Base-by-base conservation (phyloP, 2,329 filamentous ascomycete species). In the Coniochaeta sp. region DNA sequence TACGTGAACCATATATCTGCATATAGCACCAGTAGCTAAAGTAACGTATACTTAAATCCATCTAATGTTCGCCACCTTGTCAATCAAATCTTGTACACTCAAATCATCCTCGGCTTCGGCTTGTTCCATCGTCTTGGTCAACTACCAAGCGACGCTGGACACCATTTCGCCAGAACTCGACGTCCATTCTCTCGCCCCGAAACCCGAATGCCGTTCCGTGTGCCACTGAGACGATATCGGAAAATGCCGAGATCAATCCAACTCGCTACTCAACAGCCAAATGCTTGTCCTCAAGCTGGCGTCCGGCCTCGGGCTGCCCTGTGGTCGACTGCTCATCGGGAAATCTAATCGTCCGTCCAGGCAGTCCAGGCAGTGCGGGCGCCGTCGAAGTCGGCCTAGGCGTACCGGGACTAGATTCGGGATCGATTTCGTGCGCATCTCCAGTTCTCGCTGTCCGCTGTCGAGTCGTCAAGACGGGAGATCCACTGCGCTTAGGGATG, bases 291-390 rank as follows among this genome's bases (percentile, higher is more conserved):
- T 28, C 47, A 52, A 6, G 2, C 47, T 52, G 47, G 14, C 31
- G 26, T 9, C 6, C 17, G n/a, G 47, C 47, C 47, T 58, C 34
- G 11, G 2, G 31, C 56, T 58, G 56, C 34, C 14, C 34, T 26
- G 40, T 47, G 24, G 38, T 56, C 36, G 36, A 44, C 50, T 62
- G 56, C 61, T 77, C 78, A 63, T 79, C 77, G 5, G 76, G 75
- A 59, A 80, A 79, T 5, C 76, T 74, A 62, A 81, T 77, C 17
- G 73, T 75, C 62, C 77, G 72, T 34, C 67, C 65, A 19, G 66
- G 64, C 14, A 31, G 28, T 24, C 54, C 54, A 19, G 22, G 3
- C 16, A 8, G 52, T 31, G 28, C 43, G 9, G 19, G 34, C 34
- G 34, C 8, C 34, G 11, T 36, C 1, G 43, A 17, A 47, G 43